Evolutionary conservation across 352 stramenopile species (phyloP), one percentile per base, ranked within the genome.

Genomic region (Phytophthora megakarya): DNA sequence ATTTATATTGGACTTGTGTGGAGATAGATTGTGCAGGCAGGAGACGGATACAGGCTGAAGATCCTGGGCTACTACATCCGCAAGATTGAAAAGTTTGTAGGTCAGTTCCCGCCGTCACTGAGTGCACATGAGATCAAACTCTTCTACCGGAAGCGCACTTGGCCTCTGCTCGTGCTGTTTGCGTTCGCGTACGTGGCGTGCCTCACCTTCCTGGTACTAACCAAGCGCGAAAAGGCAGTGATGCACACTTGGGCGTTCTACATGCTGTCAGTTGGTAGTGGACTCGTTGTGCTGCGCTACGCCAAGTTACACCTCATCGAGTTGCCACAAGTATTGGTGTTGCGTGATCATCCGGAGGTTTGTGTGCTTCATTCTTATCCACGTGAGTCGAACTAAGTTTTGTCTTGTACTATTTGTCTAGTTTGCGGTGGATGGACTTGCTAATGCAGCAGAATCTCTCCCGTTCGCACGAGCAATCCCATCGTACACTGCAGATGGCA

Each of bases 61-160:
- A 90, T 93, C 39, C 63, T 92, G 55, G 84, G 84, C n/a, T 90
- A 89, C 56, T 93, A 93, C 61, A 81, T 92, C 48, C 79, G 82
- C 72, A 92, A 90, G 71, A 93, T 93, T 64, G 73, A 78, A 12
- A 86, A 90, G 58, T 90, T 90, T 21, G 64, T 82, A 6, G 82
- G 78, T 7, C 68, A 65, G 3, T 93, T 93, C 61, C 82, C 82
- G 0, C 26, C 58, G 6, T 65, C 71, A 1, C 75, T 89, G 69
- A 64, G 71, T 21, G 67, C 75, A 3, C 58, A 50, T 1, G 62
- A 87, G 48, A 92, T 93, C 61, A 72, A 58, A 30, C 22, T 18
- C 3, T 75, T 88, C 72, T 93, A 92, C 46, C 70, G 67, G n/a
- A 70, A 63, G 19, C 80, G 74, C 7, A 76, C 65, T 22, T 57